phyloP scores from a whole-genome alignment of 257 asterid genomes.

The Osmanthus fragrans region DNA sequence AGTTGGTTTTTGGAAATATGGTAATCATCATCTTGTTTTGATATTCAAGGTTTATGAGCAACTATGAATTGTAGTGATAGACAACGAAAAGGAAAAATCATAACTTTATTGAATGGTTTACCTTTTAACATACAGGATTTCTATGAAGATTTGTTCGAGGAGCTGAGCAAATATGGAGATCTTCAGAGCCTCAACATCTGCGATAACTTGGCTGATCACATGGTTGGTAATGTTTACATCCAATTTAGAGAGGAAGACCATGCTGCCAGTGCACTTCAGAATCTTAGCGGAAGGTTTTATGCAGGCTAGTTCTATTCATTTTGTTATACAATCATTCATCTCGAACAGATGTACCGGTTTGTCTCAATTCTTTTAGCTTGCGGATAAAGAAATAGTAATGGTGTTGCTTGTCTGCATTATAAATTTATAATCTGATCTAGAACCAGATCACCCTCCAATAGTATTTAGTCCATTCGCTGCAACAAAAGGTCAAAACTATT shows the following conservation, averaged over 20 bases:
- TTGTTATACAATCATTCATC: not conserved
- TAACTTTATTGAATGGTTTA: not conserved
- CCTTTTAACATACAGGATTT: conserved; percentile 48
- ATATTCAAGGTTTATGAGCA: too few species aligned
- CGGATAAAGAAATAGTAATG: not conserved
- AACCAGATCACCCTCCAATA: not conserved
- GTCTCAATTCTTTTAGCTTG: not conserved
- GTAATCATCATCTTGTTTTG: not conserved
- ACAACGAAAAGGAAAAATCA: too few species aligned
- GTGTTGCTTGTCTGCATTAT: not conserved
- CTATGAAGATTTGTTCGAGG: conserved; percentile 81
- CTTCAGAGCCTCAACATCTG: conserved; percentile 80
- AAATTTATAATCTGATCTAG: too few species aligned
- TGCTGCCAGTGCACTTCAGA: conserved; percentile 74
- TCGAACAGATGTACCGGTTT: not conserved
- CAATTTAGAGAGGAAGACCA: conserved; percentile 90
- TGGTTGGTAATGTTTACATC: conserved; percentile 85
- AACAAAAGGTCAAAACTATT: not conserved
- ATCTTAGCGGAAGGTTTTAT: conserved; percentile 76
- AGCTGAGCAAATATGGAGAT: conserved; percentile 87
- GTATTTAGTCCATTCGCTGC: not conserved
- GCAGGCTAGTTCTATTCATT: conserved; percentile 47
- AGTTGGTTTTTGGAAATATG: not conserved
- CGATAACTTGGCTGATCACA: conserved; percentile 88
- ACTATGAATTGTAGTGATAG: too few species aligned